Evolutionary conservation across 2,329 filamentous ascomycete species (phyloP), one percentile per base, ranked within the genome.

Genomic region (Penicillium sp.): DNA sequence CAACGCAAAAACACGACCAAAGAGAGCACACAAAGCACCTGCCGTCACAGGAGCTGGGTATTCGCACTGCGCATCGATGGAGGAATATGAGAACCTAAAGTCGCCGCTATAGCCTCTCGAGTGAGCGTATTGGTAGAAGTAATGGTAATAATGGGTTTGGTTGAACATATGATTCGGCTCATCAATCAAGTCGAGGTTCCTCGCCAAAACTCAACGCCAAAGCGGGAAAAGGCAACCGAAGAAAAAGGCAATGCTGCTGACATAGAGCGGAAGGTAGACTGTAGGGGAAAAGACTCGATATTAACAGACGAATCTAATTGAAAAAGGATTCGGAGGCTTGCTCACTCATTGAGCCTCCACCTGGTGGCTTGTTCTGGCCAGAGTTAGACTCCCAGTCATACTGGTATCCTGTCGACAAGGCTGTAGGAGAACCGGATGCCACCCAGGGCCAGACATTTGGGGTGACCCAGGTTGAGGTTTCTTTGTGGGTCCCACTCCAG

Each of bases 291-390:
- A 49, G 43, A 53, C 6, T 40, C 46, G 57, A 56, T 56, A 68
- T 76, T 70, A 69, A 66, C 55, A 58, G 22, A 35, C 36, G 55
- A 55, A 44, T 64, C 50, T 51, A 61, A 52, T 25, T n/a, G 59
- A 17, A 33, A 38, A 58, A 63, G 51, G 28, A 26, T 53, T 51
- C 47, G 54, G 66, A 71, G 72, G 60, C 66, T 67, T 73, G 72
- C 85, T 82, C 84, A 86, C 84, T 84, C 78, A 85, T 83, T 78
- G 82, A 80, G 68, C 84, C 84, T 77, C 85, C 84, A 75, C 82
- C 84, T 63, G 85, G 83, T 69, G 89, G 89, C 68, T 91, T 81
- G 67, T 94, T 86, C 78, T 92, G 93, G 70, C 90, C 90, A 64
- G 85, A 83, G 59, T 86, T 80, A 48, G 87, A 90, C 75, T 86